Conservation (phyloP, 2,329 filamentous ascomycete genomes). For the Colletotrichum eleusines region DNA sequence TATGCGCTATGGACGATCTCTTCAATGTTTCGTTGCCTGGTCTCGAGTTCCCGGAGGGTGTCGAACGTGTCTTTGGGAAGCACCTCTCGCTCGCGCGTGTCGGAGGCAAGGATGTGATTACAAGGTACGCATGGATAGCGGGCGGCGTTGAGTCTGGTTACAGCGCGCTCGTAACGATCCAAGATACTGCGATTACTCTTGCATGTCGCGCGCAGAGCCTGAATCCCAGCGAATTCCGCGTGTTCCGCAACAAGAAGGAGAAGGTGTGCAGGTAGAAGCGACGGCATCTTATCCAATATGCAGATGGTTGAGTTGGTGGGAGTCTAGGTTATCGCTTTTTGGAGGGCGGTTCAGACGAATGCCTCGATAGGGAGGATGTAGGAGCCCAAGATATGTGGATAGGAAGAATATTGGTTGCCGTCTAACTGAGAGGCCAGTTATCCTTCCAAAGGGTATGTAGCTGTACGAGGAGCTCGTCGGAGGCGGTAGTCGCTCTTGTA, state of each 20-base stretch:
- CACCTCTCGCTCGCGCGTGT: slow-evolving; percentile 35
- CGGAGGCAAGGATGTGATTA: slow-evolving; percentile 39
- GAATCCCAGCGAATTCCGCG: slow-evolving; percentile 29
- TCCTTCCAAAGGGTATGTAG: not conserved
- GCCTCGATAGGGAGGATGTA: not conserved
- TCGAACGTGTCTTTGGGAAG: slow-evolving; percentile 30
- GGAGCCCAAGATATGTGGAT: not conserved
- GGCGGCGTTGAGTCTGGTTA: slow-evolving; percentile 30
- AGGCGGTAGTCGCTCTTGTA: not conserved
- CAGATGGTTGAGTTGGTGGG: not conserved
- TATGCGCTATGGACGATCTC: slow-evolving; percentile 32
- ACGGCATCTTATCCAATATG: slow-evolving; percentile 34
- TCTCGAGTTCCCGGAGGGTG: slow-evolving; percentile 37
- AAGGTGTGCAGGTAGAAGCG: slow-evolving; percentile 30
- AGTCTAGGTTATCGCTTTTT: not conserved
- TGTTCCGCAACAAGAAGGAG: slow-evolving; percentile 35
- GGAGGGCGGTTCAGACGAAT: not conserved
- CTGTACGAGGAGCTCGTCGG: not conserved
- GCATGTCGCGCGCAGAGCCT: slow-evolving; percentile 35
- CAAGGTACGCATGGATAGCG: slow-evolving; percentile 22
- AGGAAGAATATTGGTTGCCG: not conserved
- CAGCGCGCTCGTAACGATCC: slow-evolving; percentile 38
- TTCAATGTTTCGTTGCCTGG: slow-evolving; percentile 34
- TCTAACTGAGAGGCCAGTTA: not conserved
- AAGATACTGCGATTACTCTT: slow-evolving; percentile 33